Percentiles rank a stretch among this genome's conserved stretches.
Evolutionary conservation across 306 rosid genomes (phyloP).

Genomic region (Acacia crassicarpa): DNA sequence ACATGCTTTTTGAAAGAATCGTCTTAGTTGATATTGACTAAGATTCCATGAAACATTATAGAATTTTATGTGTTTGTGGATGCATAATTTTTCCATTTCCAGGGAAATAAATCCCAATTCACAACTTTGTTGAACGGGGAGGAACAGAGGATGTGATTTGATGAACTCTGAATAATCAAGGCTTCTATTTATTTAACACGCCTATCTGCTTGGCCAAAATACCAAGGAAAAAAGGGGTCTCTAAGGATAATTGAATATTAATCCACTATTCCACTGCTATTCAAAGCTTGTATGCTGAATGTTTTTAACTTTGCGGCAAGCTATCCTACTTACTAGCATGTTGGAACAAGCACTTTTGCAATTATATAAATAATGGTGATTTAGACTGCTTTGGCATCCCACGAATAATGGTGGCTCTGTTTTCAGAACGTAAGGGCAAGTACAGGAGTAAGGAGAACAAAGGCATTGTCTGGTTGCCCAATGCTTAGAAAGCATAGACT

Average conservation of each 20-base stretch:
- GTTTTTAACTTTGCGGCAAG: conserved; percentile 6
- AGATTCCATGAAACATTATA: not conserved
- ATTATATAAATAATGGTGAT: conserved; percentile 3
- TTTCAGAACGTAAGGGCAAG: conserved; percentile 67
- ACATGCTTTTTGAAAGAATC: not conserved
- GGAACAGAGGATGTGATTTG: conserved; percentile 12
- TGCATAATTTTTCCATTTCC: conserved; percentile 19
- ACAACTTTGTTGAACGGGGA: conserved; percentile 6
- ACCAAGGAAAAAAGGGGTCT: conserved; percentile 2
- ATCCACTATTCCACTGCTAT: not conserved
- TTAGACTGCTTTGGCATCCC: conserved; percentile 20
- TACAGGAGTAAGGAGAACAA: conserved; percentile 57
- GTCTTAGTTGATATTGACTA: not conserved
- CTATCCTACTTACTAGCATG: conserved; percentile 17
- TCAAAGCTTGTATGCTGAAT: conserved; percentile 14
- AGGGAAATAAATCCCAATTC: not conserved
- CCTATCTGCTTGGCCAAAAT: conserved; percentile 11
- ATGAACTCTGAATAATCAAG: conserved; percentile 17
- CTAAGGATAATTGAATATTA: conserved; percentile 16
- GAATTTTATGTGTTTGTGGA: not conserved
- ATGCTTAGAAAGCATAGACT: conserved; percentile 77
- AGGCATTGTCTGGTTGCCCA: conserved; percentile 84
- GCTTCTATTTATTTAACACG: conserved; percentile 10
- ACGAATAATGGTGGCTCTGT: conserved; percentile 32
- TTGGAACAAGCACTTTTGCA: conserved; percentile 4